Evolutionary conservation across 176 grass and related monocot species (phyloP).

Genomic region (Cocos nucifera): DNA sequence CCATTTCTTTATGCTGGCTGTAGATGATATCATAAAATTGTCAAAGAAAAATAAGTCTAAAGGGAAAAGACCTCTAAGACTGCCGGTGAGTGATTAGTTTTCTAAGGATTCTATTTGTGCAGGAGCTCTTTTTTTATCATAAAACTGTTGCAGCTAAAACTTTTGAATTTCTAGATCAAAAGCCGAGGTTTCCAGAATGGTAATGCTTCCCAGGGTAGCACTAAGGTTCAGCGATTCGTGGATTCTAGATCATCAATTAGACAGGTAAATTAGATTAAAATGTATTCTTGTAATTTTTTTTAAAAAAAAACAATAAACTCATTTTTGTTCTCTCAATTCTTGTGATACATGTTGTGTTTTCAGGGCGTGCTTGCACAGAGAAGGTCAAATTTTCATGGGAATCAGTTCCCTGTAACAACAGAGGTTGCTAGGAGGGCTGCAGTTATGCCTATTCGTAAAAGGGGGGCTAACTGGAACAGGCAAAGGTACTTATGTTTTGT

Average conservation of each 20-base stretch:
- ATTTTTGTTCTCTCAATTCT: background rate
- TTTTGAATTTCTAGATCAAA: constrained; percentile 49
- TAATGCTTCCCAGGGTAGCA: constrained; percentile 38
- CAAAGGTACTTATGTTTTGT: constrained; percentile 54
- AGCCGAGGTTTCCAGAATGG: constrained; percentile 53
- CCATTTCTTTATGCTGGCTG: background rate
- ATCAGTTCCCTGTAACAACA: constrained; percentile 63
- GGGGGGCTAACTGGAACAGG: constrained; percentile 44
- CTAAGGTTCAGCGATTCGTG: constrained; percentile 48
- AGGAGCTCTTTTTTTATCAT: background rate
- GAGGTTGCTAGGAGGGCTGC: constrained; percentile 72
- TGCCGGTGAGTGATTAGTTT: constrained; percentile 40
- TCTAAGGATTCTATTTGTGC: background rate
- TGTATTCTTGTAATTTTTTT: background rate
- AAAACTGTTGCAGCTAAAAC: background rate
- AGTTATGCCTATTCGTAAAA: constrained; percentile 37
- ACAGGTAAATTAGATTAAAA: constrained; percentile 33
- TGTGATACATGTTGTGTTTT: constrained; percentile 9
- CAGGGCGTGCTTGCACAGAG: constrained; percentile 71
- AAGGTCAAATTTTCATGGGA: constrained; percentile 74
- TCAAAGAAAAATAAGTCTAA: constrained; percentile 78
- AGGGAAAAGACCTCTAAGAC: constrained; percentile 50
- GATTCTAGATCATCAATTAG: constrained; percentile 78
- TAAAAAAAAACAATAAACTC: too few relatives aligned
- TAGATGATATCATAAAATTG: constrained; percentile 98